Conservation (phyloP, 2,329 filamentous ascomycete species). For the Botrytis fabae region DNA sequence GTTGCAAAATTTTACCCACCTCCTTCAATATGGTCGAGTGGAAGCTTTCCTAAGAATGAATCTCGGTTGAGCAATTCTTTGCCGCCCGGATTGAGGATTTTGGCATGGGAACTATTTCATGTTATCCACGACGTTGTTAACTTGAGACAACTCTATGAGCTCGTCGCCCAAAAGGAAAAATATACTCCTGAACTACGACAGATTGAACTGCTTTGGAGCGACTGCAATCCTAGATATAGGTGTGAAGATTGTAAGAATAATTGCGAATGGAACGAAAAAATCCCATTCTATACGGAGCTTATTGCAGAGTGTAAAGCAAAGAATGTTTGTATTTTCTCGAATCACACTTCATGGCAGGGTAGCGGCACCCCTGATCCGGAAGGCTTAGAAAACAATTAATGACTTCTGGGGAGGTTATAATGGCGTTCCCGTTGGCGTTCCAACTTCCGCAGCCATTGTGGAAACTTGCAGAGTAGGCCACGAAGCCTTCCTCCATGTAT, state of each 20-base stretch:
- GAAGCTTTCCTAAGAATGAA: fast-evolving
- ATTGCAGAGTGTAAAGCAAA: neutral
- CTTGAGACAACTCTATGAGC: neutral
- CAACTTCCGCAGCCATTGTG: neutral
- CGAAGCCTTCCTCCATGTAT: neutral
- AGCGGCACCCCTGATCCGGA: neutral
- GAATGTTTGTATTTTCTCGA: neutral
- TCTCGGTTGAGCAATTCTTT: neutral
- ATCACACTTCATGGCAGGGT: neutral
- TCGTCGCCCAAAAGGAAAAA: neutral
- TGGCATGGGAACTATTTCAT: neutral
- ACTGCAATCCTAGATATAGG: neutral
- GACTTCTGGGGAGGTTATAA: neutral
- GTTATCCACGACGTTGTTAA: neutral
- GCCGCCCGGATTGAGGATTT: neutral
- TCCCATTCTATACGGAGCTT: neutral
- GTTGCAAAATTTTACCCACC: neutral
- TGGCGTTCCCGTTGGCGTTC: neutral
- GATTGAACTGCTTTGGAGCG: neutral
- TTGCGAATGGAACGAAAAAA: neutral
- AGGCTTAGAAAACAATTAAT: neutral
- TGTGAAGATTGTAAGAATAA: neutral
- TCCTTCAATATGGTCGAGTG: neutral
- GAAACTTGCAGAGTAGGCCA: neutral
- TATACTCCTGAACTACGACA: neutral